Base-by-base conservation (phyloP, 371 early-diverging fungal genomes). In the Circinella minor region DNA sequence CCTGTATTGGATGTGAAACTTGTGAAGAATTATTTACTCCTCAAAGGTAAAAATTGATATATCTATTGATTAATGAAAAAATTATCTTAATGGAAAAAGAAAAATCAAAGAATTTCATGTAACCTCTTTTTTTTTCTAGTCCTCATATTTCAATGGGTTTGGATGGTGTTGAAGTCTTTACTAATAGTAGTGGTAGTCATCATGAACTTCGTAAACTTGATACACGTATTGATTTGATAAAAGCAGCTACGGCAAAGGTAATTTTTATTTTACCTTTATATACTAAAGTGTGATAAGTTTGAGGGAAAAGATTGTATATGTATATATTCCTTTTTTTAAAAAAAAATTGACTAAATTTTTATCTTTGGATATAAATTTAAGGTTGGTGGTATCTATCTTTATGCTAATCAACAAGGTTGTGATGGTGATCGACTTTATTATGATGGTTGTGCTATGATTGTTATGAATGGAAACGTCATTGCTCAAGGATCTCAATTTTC, bases 401-500 rank as follows among this genome's bases (percentile, higher is more conserved):
- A 99, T 72, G 86, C 98, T 4, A 99, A 99, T 77, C 98, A 96
- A 71, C 91, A 94, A 78, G 99, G 99, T 4, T 99, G 99, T 75
- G 99, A 98, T 70, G 99, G 98, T n/a, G 99, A 99, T 79, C 89
- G 99, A 27, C 77, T 98, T 13, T 99, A 99, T 79, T 99, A 97
- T 71, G 99, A 99, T 71, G 99, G 99, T 4, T 90, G 95, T 60
- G 89, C 96, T 0, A 81, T 99, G 89, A 92, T 98, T 68, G 85
- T 92, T 6, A 86, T 94, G 61, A 98, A 98, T 76, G 99, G 99
- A 36, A 79, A 92, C 36, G 80, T 98, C 5, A 86, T 98, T 14
- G 95, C 95, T 9, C 96, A 96, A 79, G 95, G 96, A 36, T 86
- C 92, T 4, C 99, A 98, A 77, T 99, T 99, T 66, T 94, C 95